Conservation (phyloP, 179 eudicot genomes). For the Amaranthus tricolor region DNA sequence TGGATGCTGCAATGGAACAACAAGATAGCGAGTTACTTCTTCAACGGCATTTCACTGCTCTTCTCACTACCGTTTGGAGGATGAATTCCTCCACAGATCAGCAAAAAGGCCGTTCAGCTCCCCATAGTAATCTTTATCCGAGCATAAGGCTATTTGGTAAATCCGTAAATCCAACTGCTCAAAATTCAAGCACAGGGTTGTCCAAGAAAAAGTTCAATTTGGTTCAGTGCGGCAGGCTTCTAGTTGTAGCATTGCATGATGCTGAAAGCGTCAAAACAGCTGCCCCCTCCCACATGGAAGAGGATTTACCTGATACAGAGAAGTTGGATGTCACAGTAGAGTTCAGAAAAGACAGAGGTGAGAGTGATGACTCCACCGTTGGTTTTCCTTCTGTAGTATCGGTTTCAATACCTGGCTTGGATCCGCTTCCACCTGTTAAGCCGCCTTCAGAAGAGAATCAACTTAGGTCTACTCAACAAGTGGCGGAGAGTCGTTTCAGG, state of each 20-base stretch:
- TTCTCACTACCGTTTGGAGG: slow-evolving; percentile 79
- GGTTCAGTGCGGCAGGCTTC: slow-evolving; percentile 46
- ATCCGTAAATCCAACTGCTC: slow-evolving; percentile 34
- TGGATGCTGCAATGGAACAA: slow-evolving; percentile 68
- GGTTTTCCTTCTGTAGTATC: slow-evolving; percentile 57
- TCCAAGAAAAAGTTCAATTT: slow-evolving; percentile 49
- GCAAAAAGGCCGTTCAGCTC: slow-evolving; percentile 30
- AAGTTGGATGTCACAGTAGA: slow-evolving; percentile 65
- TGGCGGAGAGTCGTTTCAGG: slow-evolving; percentile 76
- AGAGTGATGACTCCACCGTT: slow-evolving; percentile 25
- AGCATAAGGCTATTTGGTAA: slow-evolving; percentile 46
- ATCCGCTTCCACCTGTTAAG: slow-evolving; percentile 31
- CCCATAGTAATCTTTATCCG: slow-evolving; percentile 40
- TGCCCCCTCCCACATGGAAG: slow-evolving; percentile 37
- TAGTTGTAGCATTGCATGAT: slow-evolving; percentile 56
- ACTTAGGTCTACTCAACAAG: slow-evolving; percentile 40
- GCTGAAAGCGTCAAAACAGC: slow-evolving; percentile 30
- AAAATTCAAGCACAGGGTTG: slow-evolving; percentile 27
- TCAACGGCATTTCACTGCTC: slow-evolving; percentile 77
- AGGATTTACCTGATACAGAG: slow-evolving; percentile 37
- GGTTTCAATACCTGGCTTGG: slow-evolving; percentile 50
- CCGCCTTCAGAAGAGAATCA: slow-evolving; percentile 30
- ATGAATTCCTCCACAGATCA: slow-evolving; percentile 38
- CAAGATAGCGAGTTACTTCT: slow-evolving; percentile 81
- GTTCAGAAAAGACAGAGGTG: slow-evolving; percentile 33